Evolutionary conservation across 2,329 filamentous ascomycete species (phyloP).

Genomic region (Macrophomina pseudophaseolina): DNA sequence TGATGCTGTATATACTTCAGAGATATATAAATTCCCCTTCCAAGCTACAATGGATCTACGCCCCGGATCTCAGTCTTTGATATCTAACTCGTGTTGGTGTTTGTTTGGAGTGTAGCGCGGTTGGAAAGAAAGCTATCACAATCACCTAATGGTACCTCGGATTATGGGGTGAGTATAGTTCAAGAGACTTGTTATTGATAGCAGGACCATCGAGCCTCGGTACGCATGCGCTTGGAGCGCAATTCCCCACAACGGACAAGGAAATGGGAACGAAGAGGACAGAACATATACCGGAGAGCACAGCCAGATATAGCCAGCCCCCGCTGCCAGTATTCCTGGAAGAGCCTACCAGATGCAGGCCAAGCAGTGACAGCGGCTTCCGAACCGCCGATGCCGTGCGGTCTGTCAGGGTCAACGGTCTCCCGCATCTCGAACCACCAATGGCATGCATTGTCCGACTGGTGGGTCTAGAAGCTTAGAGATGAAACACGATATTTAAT

Average conservation of each 20-base stretch:
- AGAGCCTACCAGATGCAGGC: background rate
- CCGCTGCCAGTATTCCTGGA: background rate
- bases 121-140: too few relatives aligned
- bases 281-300: background rate
- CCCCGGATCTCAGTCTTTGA: too few relatives aligned
- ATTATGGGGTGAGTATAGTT: background rate
- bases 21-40: too few relatives aligned
- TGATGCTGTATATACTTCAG: too few relatives aligned
- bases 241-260: background rate
- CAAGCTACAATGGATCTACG: too few relatives aligned
- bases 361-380: constrained; percentile 11
- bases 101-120: too few relatives aligned
- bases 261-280: background rate
- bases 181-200: background rate
- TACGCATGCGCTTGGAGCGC: background rate
- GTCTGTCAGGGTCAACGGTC: background rate
- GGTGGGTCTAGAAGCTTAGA: background rate
- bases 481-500: constrained; percentile 11
- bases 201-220: background rate
- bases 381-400: constrained; percentile 22
- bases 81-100: too few relatives aligned
- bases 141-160: too few relatives aligned
- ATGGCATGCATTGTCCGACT: background rate
- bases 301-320: background rate
- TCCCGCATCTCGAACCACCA: background rate